Conservation (phyloP, 305 asterid genomes). For the Solanum hybrid region DNA sequence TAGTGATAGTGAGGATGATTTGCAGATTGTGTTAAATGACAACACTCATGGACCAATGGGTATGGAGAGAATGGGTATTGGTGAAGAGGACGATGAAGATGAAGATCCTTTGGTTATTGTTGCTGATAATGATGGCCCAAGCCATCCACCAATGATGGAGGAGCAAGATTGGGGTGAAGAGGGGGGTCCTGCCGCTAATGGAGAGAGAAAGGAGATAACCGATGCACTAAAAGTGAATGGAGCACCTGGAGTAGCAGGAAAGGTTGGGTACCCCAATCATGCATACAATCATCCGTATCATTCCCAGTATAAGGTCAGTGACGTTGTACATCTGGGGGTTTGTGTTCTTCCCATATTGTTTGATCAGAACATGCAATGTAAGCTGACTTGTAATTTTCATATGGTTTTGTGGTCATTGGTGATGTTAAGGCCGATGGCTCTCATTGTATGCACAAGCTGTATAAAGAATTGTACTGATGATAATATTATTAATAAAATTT, state of each 20-base stretch:
- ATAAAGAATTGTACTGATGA: conserved; percentile 34
- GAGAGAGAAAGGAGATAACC: conserved; percentile 63
- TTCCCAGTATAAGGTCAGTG: conserved; percentile 99
- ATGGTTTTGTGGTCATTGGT: conserved; percentile 29
- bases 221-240: conserved; percentile 56
- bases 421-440: conserved; percentile 26
- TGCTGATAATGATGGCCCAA: conserved; percentile 51
- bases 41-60: conserved; percentile 56
- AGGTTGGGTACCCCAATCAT: conserved; percentile 63
- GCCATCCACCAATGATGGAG: conserved; percentile 40
- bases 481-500: conserved; percentile 29
- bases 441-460: conserved; percentile 29
- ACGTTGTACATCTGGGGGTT: conserved; percentile 28
- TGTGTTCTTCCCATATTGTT: conserved; percentile 45
- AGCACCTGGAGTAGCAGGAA: conserved; percentile 38
- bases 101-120: conserved; percentile 77
- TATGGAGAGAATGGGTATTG: conserved; percentile 39
- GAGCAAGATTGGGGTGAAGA: conserved; percentile 85
- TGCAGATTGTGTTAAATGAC: conserved; percentile 84
- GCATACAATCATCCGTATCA: conserved; percentile 66
- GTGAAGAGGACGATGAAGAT: conserved; percentile 47
- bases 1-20: conserved; percentile 93
- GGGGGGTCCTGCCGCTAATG: conserved; percentile 42
- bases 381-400: conserved; percentile 41
- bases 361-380: conserved; percentile 56